Evolutionary conservation across 305 asterid species (phyloP).

Genomic region (Plantago coronopus): DNA sequence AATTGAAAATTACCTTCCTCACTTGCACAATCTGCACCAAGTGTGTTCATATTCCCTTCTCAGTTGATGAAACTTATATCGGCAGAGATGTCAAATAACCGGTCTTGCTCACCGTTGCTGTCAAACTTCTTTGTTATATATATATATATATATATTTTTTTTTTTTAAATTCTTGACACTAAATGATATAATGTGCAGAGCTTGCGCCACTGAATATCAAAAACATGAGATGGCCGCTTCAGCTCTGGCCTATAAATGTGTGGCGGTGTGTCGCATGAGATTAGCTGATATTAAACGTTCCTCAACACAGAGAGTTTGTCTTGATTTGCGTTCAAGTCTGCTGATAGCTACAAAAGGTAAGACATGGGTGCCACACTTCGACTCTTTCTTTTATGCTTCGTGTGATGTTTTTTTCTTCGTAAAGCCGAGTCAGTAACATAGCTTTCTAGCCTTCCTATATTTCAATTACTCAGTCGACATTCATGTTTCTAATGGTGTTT

Average conservation of each 20-base stretch:
- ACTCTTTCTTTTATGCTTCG: too few relatives aligned
- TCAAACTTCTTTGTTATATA: slow-evolving; percentile 16
- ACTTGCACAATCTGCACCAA: background rate
- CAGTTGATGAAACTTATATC: too few relatives aligned
- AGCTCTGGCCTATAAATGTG: slow-evolving; percentile 83
- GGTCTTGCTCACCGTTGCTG: slow-evolving; percentile 11
- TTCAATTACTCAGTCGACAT: background rate
- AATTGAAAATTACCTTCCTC: background rate
- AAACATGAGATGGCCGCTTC: slow-evolving; percentile 75
- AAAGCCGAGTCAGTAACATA: background rate
- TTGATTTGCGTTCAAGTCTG: slow-evolving; percentile 64
- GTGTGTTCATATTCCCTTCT: background rate
- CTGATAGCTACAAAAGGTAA: slow-evolving; percentile 69
- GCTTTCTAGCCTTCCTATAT: background rate
- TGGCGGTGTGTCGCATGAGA: slow-evolving; percentile 84
- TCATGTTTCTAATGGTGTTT: too few relatives aligned
- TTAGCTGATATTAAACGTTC: slow-evolving; percentile 67
- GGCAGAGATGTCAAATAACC: background rate
- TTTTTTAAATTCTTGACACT: slow-evolving; percentile 11
- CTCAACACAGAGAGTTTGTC: slow-evolving; percentile 48
- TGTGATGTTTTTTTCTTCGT: too few relatives aligned
- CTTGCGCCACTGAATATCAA: slow-evolving; percentile 73
- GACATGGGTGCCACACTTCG: too few relatives aligned
- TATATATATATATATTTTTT: too few relatives aligned
- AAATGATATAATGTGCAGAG: slow-evolving; percentile 47